Evolutionary conservation across 805 yeast species (phyloP).

Genomic region (Metschnikowia gruessii): DNA sequence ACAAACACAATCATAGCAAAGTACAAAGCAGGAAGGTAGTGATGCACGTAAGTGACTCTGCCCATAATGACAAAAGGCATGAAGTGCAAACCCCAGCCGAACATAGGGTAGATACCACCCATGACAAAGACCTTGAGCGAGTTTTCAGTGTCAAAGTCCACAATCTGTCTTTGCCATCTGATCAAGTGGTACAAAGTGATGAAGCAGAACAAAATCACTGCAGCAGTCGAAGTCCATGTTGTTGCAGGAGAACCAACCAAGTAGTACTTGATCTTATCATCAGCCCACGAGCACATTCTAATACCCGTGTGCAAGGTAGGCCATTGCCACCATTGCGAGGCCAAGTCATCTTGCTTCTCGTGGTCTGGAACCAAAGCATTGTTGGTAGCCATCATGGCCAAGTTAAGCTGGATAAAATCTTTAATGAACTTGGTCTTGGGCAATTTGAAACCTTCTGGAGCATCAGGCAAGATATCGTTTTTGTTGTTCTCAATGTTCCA

Average conservation of each 20-base stretch:
- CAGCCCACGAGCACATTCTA: constrained; percentile 75
- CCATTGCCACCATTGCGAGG: constrained; percentile 84
- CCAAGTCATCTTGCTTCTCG: constrained; percentile 67
- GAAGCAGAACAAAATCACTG: constrained; percentile 52
- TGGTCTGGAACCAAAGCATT: constrained; percentile 77
- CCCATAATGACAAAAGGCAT: constrained; percentile 91
- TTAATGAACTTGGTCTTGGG: constrained; percentile 59
- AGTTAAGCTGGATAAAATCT: constrained; percentile 69
- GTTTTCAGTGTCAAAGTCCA: constrained; percentile 47
- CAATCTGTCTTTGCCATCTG: constrained; percentile 72
- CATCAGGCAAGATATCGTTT: constrained; percentile 56
- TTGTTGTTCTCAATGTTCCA: constrained; percentile 78
- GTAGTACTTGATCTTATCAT: constrained; percentile 53
- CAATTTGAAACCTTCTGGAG: constrained; percentile 58
- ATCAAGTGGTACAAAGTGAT: constrained; percentile 39
- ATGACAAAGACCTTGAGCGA: constrained; percentile 54
- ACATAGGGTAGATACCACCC: constrained; percentile 80
- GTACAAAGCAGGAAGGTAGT: constrained; percentile 91
- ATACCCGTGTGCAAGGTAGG: constrained; percentile 66
- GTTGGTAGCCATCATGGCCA: constrained; percentile 81
- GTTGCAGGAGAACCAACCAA: constrained; percentile 67
- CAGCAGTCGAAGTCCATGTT: constrained; percentile 66
- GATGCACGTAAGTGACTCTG: constrained; percentile 95
- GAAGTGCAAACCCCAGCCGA: constrained; percentile 88
- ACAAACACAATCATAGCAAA: constrained; percentile 84